Conservation (phyloP, 208 protist genomes). For the Leishmania major region DNA sequence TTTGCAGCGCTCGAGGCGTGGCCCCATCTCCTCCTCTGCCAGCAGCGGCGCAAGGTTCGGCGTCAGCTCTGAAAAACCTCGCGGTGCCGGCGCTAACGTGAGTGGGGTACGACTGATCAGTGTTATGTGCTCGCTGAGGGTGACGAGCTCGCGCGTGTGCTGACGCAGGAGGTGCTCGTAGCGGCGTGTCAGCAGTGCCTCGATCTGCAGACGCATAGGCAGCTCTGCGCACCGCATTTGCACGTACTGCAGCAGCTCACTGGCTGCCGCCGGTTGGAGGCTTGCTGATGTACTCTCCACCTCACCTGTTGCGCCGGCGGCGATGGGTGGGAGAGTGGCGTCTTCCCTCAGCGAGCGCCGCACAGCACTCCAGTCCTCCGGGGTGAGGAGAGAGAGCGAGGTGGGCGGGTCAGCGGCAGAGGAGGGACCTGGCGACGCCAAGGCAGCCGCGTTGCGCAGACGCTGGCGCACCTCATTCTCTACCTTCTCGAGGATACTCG, state of each 20-base stretch:
- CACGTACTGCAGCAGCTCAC: constrained; percentile 36
- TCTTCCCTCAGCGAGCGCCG: constrained; percentile 21
- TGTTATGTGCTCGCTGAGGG: constrained; percentile 61
- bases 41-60: constrained; percentile 13
- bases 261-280: not conserved
- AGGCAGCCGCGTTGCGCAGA: not conserved
- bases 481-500: constrained; percentile 16
- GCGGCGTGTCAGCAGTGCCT: constrained; percentile 54
- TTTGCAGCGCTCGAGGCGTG: constrained; percentile 27
- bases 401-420: not conserved
- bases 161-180: constrained; percentile 69
- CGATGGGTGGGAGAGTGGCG: not conserved
- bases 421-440: constrained; percentile 5
- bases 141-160: constrained; percentile 66
- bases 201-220: constrained; percentile 76
- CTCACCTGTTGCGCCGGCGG: not conserved
- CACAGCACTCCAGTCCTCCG: constrained; percentile 39
- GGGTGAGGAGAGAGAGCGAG: constrained; percentile 32
- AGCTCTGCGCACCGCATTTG: constrained; percentile 59
- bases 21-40: constrained; percentile 22
- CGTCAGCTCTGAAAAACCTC: not conserved
- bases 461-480: constrained; percentile 22
- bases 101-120: constrained; percentile 17
- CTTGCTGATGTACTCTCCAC: not conserved
- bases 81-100: constrained; percentile 8